phyloP scores from a whole-genome alignment of 2,329 filamentous ascomycete species.

The Penicillium fuscoglaucum region DNA sequence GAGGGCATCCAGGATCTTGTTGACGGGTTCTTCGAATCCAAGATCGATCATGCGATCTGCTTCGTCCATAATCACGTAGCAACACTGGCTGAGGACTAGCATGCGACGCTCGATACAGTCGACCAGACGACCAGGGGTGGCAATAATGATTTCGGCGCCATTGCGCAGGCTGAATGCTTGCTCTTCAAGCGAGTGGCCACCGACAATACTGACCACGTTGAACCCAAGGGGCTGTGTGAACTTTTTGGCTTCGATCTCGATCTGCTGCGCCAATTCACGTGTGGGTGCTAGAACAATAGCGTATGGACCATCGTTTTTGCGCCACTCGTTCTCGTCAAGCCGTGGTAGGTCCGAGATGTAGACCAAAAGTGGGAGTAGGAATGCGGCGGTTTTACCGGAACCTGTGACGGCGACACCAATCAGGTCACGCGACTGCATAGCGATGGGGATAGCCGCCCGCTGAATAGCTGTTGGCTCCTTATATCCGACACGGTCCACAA shows the following conservation, averaged over 20 bases:
- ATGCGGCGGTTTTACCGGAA: conserved; percentile 97
- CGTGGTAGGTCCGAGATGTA: conserved; percentile 91
- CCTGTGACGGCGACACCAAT: conserved; percentile 97
- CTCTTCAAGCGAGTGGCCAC: conserved; percentile 92
- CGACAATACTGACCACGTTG: conserved; percentile 95
- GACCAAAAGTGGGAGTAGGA: conserved; percentile 84
- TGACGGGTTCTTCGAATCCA: conserved; percentile 95
- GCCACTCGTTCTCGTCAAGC: conserved; percentile 75
- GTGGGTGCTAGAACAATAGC: conserved; percentile 96
- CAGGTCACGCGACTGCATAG: conserved; percentile 87
- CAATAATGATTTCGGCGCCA: conserved; percentile 95
- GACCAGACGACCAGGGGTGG: conserved; percentile 94
- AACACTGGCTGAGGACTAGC: conserved; percentile 91
- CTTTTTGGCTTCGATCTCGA: conserved; percentile 89
- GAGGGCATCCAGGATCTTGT: conserved; percentile 93
- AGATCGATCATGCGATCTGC: conserved; percentile 99
- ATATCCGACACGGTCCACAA: conserved; percentile 84
- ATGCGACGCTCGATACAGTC: conserved; percentile 95
- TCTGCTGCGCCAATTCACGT: conserved; percentile 95
- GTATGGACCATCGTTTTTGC: conserved; percentile 93
- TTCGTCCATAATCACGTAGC: conserved; percentile 99
- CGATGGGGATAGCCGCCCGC: conserved; percentile 91
- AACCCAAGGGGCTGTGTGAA: conserved; percentile 90
- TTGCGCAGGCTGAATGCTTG: conserved; percentile 87
- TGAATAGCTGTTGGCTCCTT: conserved; percentile 90